A percentile compares a stretch with the other conserved stretches of the same genome.
These are phyloP conservation scores for Baorangia bicolor DNA, from an alignment of 768 basidiomycete genomes.

Conservation along the genomic window DNA sequence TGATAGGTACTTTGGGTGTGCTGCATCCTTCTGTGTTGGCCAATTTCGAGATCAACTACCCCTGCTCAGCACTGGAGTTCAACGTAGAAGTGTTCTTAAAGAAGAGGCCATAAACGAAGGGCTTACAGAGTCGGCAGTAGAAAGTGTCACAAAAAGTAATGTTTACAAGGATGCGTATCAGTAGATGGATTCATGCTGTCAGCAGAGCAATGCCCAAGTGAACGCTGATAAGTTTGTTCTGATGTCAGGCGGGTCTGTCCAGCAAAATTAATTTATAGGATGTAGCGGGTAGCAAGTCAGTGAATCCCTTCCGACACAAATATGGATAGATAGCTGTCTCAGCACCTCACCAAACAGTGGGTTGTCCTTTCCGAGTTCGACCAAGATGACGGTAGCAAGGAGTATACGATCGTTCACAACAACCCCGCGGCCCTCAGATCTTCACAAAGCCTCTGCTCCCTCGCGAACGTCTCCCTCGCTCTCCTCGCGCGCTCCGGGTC, in stretches of 20 bases:
- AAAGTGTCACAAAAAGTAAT: background rate
- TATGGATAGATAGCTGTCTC: slow-evolving; percentile 4
- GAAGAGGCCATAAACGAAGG: slow-evolving; percentile 28
- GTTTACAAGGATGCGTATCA: background rate
- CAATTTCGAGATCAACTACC: slow-evolving; percentile 92
- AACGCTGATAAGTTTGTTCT: background rate
- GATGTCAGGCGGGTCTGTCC: background rate
- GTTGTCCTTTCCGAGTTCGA: background rate
- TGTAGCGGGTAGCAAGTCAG: slow-evolving; percentile 8
- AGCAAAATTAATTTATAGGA: slow-evolving; percentile 9
- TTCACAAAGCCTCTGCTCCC: slow-evolving; percentile 56
- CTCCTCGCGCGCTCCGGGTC: slow-evolving; percentile 44
- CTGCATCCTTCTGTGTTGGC: slow-evolving; percentile 89
- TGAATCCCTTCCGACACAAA: background rate
- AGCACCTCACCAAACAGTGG: background rate
- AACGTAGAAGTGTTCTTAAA: slow-evolving; percentile 93
- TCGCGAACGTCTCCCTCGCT: slow-evolving; percentile 45
- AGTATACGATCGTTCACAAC: slow-evolving; percentile 37
- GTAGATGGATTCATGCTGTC: slow-evolving; percentile 4
- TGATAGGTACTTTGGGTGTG: slow-evolving; percentile 89
- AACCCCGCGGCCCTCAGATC: slow-evolving; percentile 67
- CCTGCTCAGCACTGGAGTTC: slow-evolving; percentile 94
- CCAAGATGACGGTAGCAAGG: background rate
- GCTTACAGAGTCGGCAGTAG: background rate
- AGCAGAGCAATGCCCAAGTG: background rate